Conservation (phyloP, 495 filamentous ascomycete genomes). For the Penicillium mononematosum region DNA sequence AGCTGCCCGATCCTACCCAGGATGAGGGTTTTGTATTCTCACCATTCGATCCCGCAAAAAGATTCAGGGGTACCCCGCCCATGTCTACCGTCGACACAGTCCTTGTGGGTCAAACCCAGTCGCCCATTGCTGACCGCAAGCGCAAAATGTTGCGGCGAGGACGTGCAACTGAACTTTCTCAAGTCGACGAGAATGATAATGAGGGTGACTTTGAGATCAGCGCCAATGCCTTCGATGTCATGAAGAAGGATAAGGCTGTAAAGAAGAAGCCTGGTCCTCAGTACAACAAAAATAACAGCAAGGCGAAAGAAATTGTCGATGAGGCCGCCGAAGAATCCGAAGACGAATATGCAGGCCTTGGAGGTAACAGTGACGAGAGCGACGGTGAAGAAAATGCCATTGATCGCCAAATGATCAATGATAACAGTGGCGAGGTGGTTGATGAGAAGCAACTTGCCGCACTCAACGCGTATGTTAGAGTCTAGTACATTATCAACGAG, state of each 20-base stretch:
- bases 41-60: conserved; percentile 53
- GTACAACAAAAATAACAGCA: conserved; percentile 84
- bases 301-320: conserved; percentile 82
- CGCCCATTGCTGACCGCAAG: conserved; percentile 59
- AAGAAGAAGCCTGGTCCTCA: conserved; percentile 52
- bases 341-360: conserved; percentile 95
- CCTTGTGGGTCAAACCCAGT: conserved; percentile 53
- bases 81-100: conserved; percentile 70
- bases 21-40: conserved; percentile 73
- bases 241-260: conserved; percentile 59
- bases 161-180: conserved; percentile 33
- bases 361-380: conserved; percentile 86
- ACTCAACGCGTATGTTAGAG: conserved; percentile 76
- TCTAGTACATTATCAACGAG: background rate
- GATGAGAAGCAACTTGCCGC: conserved; percentile 81
- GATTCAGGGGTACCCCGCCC: conserved; percentile 60
- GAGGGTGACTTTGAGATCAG: conserved; percentile 44
- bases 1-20: conserved; percentile 76
- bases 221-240: conserved; percentile 66
- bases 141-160: conserved; percentile 58
- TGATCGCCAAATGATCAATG: conserved; percentile 82
- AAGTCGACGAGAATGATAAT: conserved; percentile 41
- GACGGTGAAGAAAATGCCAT: conserved; percentile 68
- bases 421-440: conserved; percentile 71
- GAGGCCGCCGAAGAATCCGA: conserved; percentile 97